phyloP scores from a whole-genome alignment of 306 rosid genomes.

The Leucaena leucocephala region DNA sequence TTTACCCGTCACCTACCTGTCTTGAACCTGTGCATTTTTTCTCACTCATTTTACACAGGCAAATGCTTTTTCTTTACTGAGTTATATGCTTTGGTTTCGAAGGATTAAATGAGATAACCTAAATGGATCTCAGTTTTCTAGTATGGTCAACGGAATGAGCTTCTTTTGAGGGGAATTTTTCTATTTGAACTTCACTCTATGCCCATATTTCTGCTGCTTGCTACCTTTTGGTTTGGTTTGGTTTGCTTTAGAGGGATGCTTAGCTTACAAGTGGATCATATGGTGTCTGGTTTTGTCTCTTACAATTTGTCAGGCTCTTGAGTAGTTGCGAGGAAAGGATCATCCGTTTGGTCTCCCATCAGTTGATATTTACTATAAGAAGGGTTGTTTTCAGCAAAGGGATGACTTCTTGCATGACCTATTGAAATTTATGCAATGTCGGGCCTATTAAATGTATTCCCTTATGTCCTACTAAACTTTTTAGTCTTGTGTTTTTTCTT shows the following conservation, averaged over 20 bases:
- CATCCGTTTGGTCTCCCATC: constrained; percentile 25
- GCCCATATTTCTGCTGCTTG: neutral
- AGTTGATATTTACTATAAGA: constrained; percentile 12
- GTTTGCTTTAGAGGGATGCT: constrained; percentile 15
- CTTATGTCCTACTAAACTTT: constrained; percentile 29
- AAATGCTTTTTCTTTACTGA: neutral
- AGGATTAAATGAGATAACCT: neutral
- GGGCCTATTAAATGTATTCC: constrained; percentile 52
- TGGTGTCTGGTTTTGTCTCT: constrained; percentile 33
- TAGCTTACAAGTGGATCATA: constrained; percentile 16
- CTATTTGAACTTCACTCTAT: neutral
- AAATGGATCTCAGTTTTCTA: neutral
- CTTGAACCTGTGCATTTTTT: neutral
- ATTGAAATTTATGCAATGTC: constrained; percentile 50
- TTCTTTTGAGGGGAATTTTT: neutral
- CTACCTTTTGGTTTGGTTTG: neutral
- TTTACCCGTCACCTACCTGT: neutral
- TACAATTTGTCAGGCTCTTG: constrained; percentile 50
- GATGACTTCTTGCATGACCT: constrained; percentile 35
- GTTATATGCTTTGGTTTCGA: neutral
- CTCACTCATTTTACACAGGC: neutral
- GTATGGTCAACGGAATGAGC: neutral
- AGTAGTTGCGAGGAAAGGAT: constrained; percentile 31
- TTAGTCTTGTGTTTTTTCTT: neutral
- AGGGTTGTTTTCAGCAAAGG: constrained; percentile 29